Conservation (phyloP, 345 rosid species). For the Excoecaria cochinchinensis region DNA sequence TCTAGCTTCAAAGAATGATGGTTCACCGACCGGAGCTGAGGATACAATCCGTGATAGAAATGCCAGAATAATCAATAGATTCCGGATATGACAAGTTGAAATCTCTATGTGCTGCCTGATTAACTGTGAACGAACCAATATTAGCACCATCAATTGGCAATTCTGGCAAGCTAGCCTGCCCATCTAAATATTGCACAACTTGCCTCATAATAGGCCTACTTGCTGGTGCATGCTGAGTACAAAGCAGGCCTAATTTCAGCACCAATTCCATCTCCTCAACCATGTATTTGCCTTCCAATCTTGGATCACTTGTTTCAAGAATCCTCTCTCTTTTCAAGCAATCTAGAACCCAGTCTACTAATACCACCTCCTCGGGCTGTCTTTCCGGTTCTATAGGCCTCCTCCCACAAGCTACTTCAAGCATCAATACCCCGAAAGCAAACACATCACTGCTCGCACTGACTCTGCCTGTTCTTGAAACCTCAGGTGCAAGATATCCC, state of each 20-base stretch:
- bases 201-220: constrained; percentile 9
- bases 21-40: constrained; percentile 1
- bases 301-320: neutral
- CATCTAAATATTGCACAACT: constrained; percentile 6
- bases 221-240: neutral
- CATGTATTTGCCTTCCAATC: constrained; percentile 1
- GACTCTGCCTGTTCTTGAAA: neutral
- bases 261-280: constrained; percentile 12
- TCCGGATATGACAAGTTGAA: neutral
- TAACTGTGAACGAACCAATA: neutral
- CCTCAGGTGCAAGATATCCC: constrained; percentile 11
- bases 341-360: constrained; percentile 3
- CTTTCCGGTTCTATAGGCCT: neutral
- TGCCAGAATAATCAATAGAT: neutral
- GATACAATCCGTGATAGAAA: neutral
- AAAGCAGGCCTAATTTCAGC: constrained; percentile 1
- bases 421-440: constrained; percentile 6
- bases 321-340: neutral
- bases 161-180: neutral
- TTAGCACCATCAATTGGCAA: neutral
- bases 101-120: neutral
- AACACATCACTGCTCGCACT: constrained; percentile 9
- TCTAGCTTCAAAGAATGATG: too few relatives aligned
- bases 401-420: constrained; percentile 15
- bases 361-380: neutral